Conservation (phyloP, 2,329 filamentous ascomycete species). For the Sarocladium brachiariae region DNA sequence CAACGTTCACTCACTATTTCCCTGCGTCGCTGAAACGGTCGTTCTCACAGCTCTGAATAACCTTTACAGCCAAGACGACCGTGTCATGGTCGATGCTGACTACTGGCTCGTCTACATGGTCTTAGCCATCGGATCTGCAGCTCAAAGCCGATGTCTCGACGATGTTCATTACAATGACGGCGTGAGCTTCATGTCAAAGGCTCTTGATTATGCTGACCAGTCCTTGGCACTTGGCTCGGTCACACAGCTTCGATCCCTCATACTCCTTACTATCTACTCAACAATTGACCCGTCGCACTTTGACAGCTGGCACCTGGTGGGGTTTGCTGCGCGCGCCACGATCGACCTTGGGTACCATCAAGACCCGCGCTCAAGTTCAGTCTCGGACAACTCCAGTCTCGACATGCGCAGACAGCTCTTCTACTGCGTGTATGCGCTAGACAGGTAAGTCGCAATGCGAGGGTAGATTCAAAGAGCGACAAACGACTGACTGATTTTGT, state of each 20-base stretch:
- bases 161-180: conserved; percentile 55
- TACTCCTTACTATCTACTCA: conserved; percentile 82
- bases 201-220: conserved; percentile 70
- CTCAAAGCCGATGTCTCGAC: conserved; percentile 63
- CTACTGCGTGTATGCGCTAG: conserved; percentile 83
- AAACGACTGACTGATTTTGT: neutral
- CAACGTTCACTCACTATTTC: conserved; percentile 73
- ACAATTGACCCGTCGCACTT: conserved; percentile 87
- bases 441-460: conserved; percentile 51
- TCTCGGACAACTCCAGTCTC: conserved; percentile 60
- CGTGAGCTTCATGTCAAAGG: conserved; percentile 51
- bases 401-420: conserved; percentile 79
- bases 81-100: conserved; percentile 61
- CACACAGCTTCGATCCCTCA: conserved; percentile 77
- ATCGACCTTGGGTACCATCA: conserved; percentile 91
- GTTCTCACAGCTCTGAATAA: conserved; percentile 75
- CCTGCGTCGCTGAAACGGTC: conserved; percentile 73
- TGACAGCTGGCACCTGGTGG: conserved; percentile 89
- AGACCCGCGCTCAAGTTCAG: conserved; percentile 68
- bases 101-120: conserved; percentile 87
- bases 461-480: too few relatives aligned
- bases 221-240: conserved; percentile 82
- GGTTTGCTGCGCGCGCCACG: conserved; percentile 79
- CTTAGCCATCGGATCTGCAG: conserved; percentile 71
- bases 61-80: conserved; percentile 65